Conservation (phyloP, 2,329 filamentous ascomycete genomes). For the Fusarium anthophilum region DNA sequence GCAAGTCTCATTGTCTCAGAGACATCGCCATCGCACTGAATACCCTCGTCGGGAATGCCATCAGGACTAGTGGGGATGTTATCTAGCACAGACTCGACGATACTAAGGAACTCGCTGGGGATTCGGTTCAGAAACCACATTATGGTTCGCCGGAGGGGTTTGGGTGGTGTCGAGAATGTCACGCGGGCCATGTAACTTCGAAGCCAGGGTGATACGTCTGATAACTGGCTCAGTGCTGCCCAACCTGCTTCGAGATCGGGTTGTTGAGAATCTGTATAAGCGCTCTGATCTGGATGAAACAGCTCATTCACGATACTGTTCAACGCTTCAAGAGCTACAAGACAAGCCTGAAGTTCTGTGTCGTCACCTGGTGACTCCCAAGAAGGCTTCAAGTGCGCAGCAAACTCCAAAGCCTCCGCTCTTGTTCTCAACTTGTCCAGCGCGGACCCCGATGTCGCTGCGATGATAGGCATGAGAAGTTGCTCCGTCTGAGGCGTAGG, state of each 20-base stretch:
- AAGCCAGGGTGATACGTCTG: constrained; percentile 28
- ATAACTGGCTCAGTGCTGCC: not conserved
- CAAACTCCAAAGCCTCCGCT: constrained; percentile 4
- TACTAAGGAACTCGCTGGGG: constrained; percentile 45
- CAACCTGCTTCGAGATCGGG: not conserved
- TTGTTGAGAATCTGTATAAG: not conserved
- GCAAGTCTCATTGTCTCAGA: constrained; percentile 40
- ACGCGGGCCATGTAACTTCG: constrained; percentile 31
- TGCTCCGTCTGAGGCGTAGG: constrained; percentile 3
- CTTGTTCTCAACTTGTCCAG: not conserved
- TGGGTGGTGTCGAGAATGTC: constrained; percentile 41
- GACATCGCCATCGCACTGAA: not conserved
- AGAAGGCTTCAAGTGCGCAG: not conserved
- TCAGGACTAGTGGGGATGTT: constrained; percentile 5
- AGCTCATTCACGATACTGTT: constrained; percentile 18
- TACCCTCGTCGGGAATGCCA: not conserved
- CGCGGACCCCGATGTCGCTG: constrained; percentile 3
- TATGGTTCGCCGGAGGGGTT: constrained; percentile 48
- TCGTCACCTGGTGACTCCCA: not conserved
- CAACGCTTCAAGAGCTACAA: constrained; percentile 12
- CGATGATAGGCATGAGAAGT: constrained; percentile 27
- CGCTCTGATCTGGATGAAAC: not conserved
- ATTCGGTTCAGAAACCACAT: constrained; percentile 54
- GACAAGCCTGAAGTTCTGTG: constrained; percentile 12
- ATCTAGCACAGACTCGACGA: constrained; percentile 48